Base-by-base conservation (phyloP, 345 rosid genomes). In the Viola odorata region DNA sequence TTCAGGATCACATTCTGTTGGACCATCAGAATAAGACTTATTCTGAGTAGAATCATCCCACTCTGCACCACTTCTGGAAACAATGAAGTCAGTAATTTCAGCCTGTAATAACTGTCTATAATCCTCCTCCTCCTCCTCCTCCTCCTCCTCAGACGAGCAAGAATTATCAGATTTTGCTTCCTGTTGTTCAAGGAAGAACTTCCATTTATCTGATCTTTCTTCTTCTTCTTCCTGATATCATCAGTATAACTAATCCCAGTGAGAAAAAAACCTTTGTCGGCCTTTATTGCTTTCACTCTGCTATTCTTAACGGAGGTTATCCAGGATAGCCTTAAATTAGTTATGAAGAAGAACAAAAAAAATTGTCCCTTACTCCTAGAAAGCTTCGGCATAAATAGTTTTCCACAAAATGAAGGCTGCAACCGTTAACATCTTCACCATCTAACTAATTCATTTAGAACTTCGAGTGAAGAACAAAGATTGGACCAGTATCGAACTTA, bases 141-240 rank as follows among this genome's bases (percentile, higher is more conserved):
- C 32, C 62, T 67, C 64, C 55, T 71, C 80, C 65, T 69, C 68
- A 56, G 72, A 53, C 17, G 67, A 65, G 68, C 62, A 53, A 17
- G 39, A 45, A n/a, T 72, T 67, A 67, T 49, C 64, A 63, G 57
- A 50, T 50, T 73, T 59, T 45, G 48, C 56, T 62, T 23, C 32
- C 32, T 76, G 84, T 15, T 72, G 79, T 71, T 85, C 82, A 72
- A 94, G 85, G 63, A 94, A 94, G 63, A 17, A 66, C 59, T 73
- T 76, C 99, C 97, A 90, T 70, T 79, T 90, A 59, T 60, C 63
- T 12, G 77, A 78, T 64, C 97, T 90, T 78, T 94, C 97, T 50
- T 71, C 81, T 80, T 94, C 99, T 80, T 94, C 97, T 77, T 83
- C 91, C 99, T 94, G 77, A 65, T 49, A 75, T 12, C 61, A 76